Percentiles rank a stretch among this genome's conserved stretches.
Conservation (phyloP, 352 stramenopile species). For the Globisporangium paroecandrum region DNA sequence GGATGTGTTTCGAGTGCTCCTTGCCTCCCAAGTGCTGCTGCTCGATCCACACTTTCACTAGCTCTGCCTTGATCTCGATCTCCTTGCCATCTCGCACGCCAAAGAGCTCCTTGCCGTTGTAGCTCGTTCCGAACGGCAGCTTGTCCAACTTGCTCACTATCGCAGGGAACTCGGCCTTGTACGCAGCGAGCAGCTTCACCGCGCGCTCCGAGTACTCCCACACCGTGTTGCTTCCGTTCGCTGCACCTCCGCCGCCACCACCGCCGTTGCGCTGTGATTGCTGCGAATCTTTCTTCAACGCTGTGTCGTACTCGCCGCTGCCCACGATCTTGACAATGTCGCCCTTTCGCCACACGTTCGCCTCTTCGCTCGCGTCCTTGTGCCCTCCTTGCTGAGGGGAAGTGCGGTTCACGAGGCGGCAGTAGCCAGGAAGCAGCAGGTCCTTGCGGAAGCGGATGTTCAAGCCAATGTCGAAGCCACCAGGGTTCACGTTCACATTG, state of each 20-base stretch:
- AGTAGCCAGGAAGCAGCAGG: conserved; percentile 91
- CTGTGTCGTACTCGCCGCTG: conserved; percentile 50
- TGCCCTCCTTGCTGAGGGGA: neutral
- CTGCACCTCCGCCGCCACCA: neutral
- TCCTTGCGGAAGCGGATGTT: conserved; percentile 83
- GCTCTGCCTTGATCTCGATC: conserved; percentile 70
- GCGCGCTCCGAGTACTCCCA: conserved; percentile 98
- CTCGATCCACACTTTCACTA: conserved; percentile 92
- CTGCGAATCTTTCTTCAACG: conserved; percentile 20
- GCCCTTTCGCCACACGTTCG: conserved; percentile 84
- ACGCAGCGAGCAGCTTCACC: conserved; percentile 91
- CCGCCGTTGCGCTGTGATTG: neutral
- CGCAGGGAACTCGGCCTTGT: conserved; percentile 91
- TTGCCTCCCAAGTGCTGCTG: conserved; percentile 83
- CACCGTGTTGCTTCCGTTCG: conserved; percentile 23
- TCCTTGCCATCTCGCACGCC: conserved; percentile 50
- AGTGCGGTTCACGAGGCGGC: conserved; percentile 53
- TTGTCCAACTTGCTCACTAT: conserved; percentile 89
- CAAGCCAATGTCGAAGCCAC: conserved; percentile 87
- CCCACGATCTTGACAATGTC: conserved; percentile 93
- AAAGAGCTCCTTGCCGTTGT: conserved; percentile 89
- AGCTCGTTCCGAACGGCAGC: conserved; percentile 86
- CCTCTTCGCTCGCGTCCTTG: conserved; percentile 25
- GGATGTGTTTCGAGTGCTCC: conserved; percentile 89
- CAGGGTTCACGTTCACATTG: conserved; percentile 92